Conservation (phyloP, 2,329 filamentous ascomycete species). For the Microdochium trichocladiopsis region DNA sequence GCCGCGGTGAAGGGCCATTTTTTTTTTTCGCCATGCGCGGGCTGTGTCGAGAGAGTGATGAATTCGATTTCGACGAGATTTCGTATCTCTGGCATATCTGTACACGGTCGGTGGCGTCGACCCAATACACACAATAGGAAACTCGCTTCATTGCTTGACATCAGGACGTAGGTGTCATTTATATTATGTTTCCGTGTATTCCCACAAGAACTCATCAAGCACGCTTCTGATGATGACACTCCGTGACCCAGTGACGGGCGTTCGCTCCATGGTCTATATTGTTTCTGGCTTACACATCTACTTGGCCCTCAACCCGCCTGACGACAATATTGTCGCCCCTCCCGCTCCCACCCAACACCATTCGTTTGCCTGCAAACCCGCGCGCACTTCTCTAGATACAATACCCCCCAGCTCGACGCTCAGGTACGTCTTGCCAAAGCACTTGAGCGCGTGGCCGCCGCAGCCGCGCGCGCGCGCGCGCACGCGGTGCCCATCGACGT, state of each 20-base stretch:
- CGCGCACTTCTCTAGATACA: constrained; percentile 67
- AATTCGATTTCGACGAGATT: neutral
- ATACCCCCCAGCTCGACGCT: constrained; percentile 55
- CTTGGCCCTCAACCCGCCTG: constrained; percentile 42
- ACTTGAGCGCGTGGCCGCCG: constrained; percentile 70
- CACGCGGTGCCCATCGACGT: neutral
- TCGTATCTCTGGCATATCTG: neutral
- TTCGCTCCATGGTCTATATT: neutral
- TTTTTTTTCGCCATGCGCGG: neutral
- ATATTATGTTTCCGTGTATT: neutral
- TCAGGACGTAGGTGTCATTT: neutral
- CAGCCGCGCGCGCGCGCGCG: neutral
- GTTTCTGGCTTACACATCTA: neutral
- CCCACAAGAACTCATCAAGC: neutral
- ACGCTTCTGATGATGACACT: neutral
- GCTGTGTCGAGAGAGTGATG: neutral
- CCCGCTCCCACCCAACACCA: constrained; percentile 79
- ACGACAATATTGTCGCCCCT: constrained; percentile 71
- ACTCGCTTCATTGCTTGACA: neutral
- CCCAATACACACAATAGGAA: neutral
- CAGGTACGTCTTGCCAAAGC: constrained; percentile 76
- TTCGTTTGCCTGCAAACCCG: constrained; percentile 58
- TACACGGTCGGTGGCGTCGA: neutral
- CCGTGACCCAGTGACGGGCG: neutral
- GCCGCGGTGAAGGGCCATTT: neutral